Conservation (phyloP, 768 basidiomycete species). For the Amanita jacksonii region DNA sequence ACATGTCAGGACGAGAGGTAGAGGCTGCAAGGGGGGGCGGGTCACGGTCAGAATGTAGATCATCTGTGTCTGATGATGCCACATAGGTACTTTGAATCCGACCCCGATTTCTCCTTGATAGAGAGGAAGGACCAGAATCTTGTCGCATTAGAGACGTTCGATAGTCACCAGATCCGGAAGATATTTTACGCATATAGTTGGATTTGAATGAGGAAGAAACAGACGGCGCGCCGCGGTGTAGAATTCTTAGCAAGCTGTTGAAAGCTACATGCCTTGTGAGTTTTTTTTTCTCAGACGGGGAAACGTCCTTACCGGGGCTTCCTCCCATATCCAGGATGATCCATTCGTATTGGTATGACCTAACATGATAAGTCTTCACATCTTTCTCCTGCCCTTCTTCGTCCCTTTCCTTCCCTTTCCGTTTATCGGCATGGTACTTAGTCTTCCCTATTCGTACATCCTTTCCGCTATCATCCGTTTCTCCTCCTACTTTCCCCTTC, state of each 20-base stretch:
- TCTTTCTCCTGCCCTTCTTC: slow-evolving; percentile 14
- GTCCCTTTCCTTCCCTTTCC: slow-evolving; percentile 14
- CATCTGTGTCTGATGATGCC: too few species aligned
- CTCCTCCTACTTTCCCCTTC: too few species aligned
- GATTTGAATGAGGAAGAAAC: neutral
- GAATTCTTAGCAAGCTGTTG: slow-evolving; percentile 26
- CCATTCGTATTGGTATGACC: slow-evolving; percentile 18
- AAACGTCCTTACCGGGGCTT: slow-evolving; percentile 18
- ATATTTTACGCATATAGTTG: neutral
- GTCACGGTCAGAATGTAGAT: neutral
- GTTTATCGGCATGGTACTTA: slow-evolving; percentile 9
- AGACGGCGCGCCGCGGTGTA: slow-evolving; percentile 23
- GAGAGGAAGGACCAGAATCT: too few species aligned
- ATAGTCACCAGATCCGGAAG: too few species aligned
- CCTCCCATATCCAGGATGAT: slow-evolving; percentile 27
- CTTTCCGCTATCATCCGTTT: neutral
- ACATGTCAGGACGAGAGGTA: too few species aligned
- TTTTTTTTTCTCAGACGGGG: too few species aligned
- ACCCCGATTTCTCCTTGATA: too few species aligned
- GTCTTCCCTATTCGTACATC: slow-evolving; percentile 4
- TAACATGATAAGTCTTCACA: neutral
- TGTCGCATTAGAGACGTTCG: too few species aligned
- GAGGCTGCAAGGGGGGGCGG: neutral
- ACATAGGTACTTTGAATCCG: too few species aligned
- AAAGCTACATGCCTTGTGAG: slow-evolving; percentile 21